Evolutionary conservation across 192 early-diverging fungal genomes (phyloP).

Genomic region (Backusella sp.): DNA sequence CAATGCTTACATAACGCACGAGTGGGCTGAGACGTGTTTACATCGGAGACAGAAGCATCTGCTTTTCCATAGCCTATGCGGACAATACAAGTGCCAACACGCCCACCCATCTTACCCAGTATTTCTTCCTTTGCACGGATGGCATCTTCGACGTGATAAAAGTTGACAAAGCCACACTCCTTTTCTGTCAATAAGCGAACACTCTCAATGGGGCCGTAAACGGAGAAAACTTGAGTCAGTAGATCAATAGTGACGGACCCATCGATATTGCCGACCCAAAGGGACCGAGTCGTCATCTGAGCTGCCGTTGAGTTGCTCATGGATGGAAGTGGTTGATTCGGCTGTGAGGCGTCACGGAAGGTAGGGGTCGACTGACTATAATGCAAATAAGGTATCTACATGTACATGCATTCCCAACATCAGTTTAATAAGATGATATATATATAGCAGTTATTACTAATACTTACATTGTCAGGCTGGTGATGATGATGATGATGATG

Average conservation of each 20-base stretch:
- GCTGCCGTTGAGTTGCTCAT: slow-evolving; percentile 14
- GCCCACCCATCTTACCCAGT: slow-evolving; percentile 64
- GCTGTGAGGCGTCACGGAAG: neutral
- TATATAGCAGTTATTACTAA: neutral
- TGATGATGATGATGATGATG: neutral
- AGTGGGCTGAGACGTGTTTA: slow-evolving; percentile 67
- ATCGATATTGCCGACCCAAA: slow-evolving; percentile 96
- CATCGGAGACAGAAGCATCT: slow-evolving; percentile 42
- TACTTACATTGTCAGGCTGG: neutral
- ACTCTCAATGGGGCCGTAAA: slow-evolving; percentile 90
- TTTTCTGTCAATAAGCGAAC: slow-evolving; percentile 88
- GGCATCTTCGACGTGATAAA: slow-evolving; percentile 82
- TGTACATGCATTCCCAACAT: neutral
- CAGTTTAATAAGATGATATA: slow-evolving; percentile 2
- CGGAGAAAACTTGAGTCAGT: slow-evolving; percentile 76
- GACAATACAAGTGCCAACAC: slow-evolving; percentile 77
- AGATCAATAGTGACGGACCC: slow-evolving; percentile 74
- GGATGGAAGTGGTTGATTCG: neutral
- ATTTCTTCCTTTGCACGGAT: slow-evolving; percentile 81
- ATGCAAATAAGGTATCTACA: slow-evolving; percentile 15
- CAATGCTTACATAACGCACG: slow-evolving; percentile 63
- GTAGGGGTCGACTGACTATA: slow-evolving; percentile 29
- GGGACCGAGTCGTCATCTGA: slow-evolving; percentile 75
- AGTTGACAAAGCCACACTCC: slow-evolving; percentile 97
- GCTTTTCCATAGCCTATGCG: slow-evolving; percentile 85